Base-by-base conservation (phyloP, 495 filamentous ascomycete genomes). In the Bombardia bombarda region DNA sequence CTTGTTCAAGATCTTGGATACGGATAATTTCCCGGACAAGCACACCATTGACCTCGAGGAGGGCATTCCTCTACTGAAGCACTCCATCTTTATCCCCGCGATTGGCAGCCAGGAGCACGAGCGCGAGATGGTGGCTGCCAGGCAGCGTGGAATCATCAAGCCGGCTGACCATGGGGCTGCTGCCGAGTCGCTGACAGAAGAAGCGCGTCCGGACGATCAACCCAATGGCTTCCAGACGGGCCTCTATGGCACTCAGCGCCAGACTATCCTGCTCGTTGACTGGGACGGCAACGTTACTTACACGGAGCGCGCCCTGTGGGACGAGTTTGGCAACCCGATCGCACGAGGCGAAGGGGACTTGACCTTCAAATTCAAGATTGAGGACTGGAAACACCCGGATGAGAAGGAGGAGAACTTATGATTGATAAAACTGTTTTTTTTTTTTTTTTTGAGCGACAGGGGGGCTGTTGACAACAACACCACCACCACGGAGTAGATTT, bases 191-290 rank as follows among this genome's bases (percentile, higher is more conserved):
- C 43, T 38, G 10, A 52, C 38, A 34, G 52, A 52, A 39, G 55
- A 23, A 5, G 32, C 6, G 5, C 1, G 18, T 4, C 58, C 60
- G 12, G 57, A 58, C 42, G 45, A 50, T 10, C 51, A 56, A 5
- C 49, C 46, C 16, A 55, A 57, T 12, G 66, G 67, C 18, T 70
- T 69, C 32, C 68, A 73, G 54, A 72, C 69, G 14, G 80, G 81
- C 9, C 61, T 77, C 12, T 97, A 98, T 64, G 92, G 92, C n/a
- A 98, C 92, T 1, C 87, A 94, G 60, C 80, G 87, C 50, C 90
- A 98, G 69, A 94, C 87, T 0, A 68, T 97, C 10, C 67, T 97
- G 19, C 70, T 97, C 14, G 82, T 95, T 20, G 79, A 80, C 47
- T 74, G 74, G 56, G 68, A 82, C 16, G 90, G 90, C 12, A 77